A percentile compares a stretch with the other conserved stretches of the same genome.
Conservation (phyloP, 148 eudicot species). For the Diospyros lotus region DNA sequence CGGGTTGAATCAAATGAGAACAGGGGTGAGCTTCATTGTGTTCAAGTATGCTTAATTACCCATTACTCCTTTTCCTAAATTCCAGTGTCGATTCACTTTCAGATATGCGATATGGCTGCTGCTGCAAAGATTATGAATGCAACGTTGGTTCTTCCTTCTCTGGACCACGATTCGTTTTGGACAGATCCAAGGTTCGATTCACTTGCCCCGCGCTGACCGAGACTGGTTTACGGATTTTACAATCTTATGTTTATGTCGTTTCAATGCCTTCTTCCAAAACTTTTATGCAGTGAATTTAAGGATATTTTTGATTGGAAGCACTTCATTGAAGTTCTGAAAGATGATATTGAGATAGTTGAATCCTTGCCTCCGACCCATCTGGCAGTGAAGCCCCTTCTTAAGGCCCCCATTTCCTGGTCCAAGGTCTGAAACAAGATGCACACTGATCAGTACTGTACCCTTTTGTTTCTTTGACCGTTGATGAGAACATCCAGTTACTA, state of each 20-base stretch:
- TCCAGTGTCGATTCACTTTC: slow-evolving; percentile 1
- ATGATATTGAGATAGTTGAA: slow-evolving; percentile 48
- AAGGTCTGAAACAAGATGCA: slow-evolving; percentile 26
- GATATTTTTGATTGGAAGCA: slow-evolving; percentile 62
- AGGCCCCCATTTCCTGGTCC: slow-evolving; percentile 70
- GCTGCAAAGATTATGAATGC: slow-evolving; percentile 68
- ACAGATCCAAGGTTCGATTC: slow-evolving; percentile 53
- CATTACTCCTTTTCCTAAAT: not conserved
- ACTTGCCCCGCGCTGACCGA: no score
- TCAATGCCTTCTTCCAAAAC: not conserved
- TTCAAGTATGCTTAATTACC: not conserved
- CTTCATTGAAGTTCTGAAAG: slow-evolving; percentile 44
- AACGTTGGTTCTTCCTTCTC: slow-evolving; percentile 53
- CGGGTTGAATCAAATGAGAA: slow-evolving; percentile 71
- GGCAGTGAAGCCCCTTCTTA: slow-evolving; percentile 22
- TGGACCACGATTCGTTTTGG: slow-evolving; percentile 67
- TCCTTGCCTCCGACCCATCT: slow-evolving; percentile 34
- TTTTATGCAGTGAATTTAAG: slow-evolving; percentile 45
- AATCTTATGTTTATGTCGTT: not conserved
- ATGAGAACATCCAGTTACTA: no score
- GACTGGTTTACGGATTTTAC: not conserved
- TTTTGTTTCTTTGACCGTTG: no score
- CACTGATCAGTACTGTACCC: no score
- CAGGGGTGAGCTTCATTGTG: slow-evolving; percentile 18
- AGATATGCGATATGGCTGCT: slow-evolving; percentile 80